A percentile compares a stretch with the other conserved stretches of the same genome.
These are phyloP conservation scores for Maudiozyma barnettii DNA, from an alignment of 805 yeast species.

Conservation along the genomic window DNA sequence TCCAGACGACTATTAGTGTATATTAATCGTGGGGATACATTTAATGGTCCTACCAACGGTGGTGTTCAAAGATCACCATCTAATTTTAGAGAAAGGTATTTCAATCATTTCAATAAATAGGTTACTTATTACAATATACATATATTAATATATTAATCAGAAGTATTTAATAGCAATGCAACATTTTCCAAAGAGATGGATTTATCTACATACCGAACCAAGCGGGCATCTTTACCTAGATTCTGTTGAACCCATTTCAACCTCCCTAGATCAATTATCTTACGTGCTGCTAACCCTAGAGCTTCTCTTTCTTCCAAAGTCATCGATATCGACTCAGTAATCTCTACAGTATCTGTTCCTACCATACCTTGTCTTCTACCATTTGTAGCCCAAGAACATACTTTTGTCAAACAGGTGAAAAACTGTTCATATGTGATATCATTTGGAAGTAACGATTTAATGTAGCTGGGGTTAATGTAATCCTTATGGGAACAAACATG, in stretches of 20 bases:
- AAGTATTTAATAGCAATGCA: slow-evolving; percentile 33
- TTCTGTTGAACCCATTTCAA: slow-evolving; percentile 31
- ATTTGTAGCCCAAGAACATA: slow-evolving; percentile 85
- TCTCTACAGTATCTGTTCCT: slow-evolving; percentile 26
- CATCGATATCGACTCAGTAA: slow-evolving; percentile 31
- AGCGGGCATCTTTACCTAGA: slow-evolving; percentile 32
- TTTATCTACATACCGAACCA: slow-evolving; percentile 50
- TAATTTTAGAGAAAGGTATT: slow-evolving; percentile 72
- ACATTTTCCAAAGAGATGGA: slow-evolving; percentile 64
- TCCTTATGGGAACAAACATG: slow-evolving; percentile 64
- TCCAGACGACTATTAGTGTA: slow-evolving; percentile 79
- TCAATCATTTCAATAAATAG: slow-evolving; percentile 45
- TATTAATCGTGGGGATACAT: slow-evolving; percentile 50
- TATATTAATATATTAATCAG: not conserved
- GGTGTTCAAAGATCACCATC: slow-evolving; percentile 38
- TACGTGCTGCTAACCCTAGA: slow-evolving; percentile 60
- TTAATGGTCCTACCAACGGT: slow-evolving; percentile 39
- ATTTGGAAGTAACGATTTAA: slow-evolving; percentile 32
- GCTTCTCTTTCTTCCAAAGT: slow-evolving; percentile 40
- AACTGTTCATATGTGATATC: slow-evolving; percentile 22
- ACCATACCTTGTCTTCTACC: slow-evolving; percentile 41
- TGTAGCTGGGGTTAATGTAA: slow-evolving; percentile 22
- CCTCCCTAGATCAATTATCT: slow-evolving; percentile 69
- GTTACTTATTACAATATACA: not conserved
- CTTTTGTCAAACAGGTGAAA: slow-evolving; percentile 44